These are phyloP conservation scores for Tylopilus orsonianus DNA, from an alignment of 1,284 basidiomycete genomes.

Conservation along the genomic window DNA sequence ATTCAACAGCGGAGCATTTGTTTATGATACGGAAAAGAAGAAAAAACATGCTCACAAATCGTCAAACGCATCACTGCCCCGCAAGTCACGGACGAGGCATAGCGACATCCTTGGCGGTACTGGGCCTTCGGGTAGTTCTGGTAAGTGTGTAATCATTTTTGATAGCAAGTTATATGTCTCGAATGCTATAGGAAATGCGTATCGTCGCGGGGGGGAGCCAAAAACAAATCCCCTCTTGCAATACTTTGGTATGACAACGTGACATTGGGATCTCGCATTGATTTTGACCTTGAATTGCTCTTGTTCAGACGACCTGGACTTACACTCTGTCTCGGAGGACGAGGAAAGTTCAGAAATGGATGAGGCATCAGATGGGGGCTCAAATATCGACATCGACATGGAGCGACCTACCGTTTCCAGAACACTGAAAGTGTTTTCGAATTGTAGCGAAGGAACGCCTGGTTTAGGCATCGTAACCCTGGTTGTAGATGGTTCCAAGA, in stretches of 20 bases:
- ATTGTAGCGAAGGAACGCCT: constrained; percentile 8
- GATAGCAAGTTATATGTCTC: background rate
- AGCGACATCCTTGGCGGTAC: constrained; percentile 3
- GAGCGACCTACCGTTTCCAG: constrained; percentile 30
- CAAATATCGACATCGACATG: constrained; percentile 13
- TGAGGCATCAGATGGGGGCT: constrained; percentile 27
- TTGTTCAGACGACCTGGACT: constrained; percentile 40
- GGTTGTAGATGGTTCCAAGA: constrained; percentile 37
- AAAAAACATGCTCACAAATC: constrained; percentile 23
- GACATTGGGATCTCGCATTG: background rate
- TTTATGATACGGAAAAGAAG: constrained; percentile 38
- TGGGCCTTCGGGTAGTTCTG: constrained; percentile 6
- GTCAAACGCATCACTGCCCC: constrained; percentile 14
- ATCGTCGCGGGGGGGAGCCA: background rate
- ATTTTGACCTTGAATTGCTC: constrained; percentile 3
- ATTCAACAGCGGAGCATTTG: constrained; percentile 46
- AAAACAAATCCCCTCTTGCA: constrained; percentile 30
- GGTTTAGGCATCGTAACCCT: background rate
- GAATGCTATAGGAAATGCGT: constrained; percentile 1
- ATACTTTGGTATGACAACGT: constrained; percentile 29
- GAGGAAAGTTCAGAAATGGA: constrained; percentile 35
- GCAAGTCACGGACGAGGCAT: constrained; percentile 16
- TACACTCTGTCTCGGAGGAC: constrained; percentile 51
- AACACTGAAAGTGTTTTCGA: constrained; percentile 22
- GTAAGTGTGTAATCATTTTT: constrained; percentile 11